phyloP scores from a whole-genome alignment of 2,329 filamentous ascomycete genomes.

The Aspergillus tamarii region DNA sequence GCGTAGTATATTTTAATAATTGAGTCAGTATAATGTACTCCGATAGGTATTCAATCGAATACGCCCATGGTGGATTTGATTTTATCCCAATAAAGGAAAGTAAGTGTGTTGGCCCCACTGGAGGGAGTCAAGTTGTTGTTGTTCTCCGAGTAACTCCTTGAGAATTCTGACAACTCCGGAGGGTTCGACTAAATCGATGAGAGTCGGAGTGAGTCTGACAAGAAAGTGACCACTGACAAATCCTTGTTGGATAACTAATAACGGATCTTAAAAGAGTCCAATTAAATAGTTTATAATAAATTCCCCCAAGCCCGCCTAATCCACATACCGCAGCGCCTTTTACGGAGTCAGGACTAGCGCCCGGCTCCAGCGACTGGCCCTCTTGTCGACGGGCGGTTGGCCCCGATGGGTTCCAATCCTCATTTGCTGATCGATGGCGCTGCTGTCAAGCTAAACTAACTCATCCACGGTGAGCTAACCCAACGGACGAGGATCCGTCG shows the following conservation, averaged over 20 bases:
- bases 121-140: no score
- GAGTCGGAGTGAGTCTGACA: neutral
- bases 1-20: neutral
- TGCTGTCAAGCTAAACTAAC: neutral
- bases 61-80: no score
- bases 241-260: neutral
- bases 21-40: no score
- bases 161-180: neutral
- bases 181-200: no score
- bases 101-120: neutral
- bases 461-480: neutral
- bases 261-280: neutral
- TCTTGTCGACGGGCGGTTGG: slow-evolving; percentile 12
- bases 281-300: neutral
- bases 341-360: slow-evolving; percentile 13
- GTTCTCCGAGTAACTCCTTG: neutral
- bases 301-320: slow-evolving; percentile 8
- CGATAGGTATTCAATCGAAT: no score
- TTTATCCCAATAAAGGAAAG: no score
- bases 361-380: slow-evolving; percentile 5
- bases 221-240: neutral
- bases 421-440: neutral
- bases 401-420: neutral
- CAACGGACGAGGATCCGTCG: neutral
- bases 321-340: slow-evolving; percentile 6